Conservation (phyloP, 2,329 filamentous ascomycete genomes). For the Venturiaceae sp. region DNA sequence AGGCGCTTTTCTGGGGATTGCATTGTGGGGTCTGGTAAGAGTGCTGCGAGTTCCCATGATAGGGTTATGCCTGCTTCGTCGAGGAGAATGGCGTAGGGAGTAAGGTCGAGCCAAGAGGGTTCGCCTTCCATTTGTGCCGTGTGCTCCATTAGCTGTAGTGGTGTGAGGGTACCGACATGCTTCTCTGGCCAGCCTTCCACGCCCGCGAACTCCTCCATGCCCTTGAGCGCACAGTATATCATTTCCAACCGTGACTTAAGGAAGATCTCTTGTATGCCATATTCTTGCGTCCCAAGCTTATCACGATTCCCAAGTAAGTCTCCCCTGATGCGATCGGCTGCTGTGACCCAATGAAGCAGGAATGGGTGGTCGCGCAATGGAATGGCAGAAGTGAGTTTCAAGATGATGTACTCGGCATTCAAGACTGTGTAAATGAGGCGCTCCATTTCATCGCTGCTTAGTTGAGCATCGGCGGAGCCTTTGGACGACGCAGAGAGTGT, state of each 20-base stretch:
- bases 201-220: neutral
- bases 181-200: neutral
- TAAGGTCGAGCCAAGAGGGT: neutral
- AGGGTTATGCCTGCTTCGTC: neutral
- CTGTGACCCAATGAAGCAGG: slow-evolving; percentile 29
- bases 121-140: neutral
- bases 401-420: slow-evolving; percentile 26
- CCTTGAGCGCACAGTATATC: neutral
- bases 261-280: neutral
- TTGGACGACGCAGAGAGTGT: neutral
- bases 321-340: slow-evolving; percentile 4
- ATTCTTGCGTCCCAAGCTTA: neutral
- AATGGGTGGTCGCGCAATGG: slow-evolving; percentile 26
- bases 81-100: neutral
- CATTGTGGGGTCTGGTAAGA: neutral
- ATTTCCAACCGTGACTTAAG: neutral
- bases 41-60: neutral
- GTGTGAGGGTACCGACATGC: neutral
- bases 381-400: slow-evolving; percentile 18
- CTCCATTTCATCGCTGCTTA: neutral
- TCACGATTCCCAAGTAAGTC: neutral
- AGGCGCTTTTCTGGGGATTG: neutral
- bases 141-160: neutral
- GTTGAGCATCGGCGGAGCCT: neutral
- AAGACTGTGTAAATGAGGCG: slow-evolving; percentile 12